phyloP scores from a whole-genome alignment of 2,329 filamentous ascomycete genomes.

The Sphaerulina musiva region DNA sequence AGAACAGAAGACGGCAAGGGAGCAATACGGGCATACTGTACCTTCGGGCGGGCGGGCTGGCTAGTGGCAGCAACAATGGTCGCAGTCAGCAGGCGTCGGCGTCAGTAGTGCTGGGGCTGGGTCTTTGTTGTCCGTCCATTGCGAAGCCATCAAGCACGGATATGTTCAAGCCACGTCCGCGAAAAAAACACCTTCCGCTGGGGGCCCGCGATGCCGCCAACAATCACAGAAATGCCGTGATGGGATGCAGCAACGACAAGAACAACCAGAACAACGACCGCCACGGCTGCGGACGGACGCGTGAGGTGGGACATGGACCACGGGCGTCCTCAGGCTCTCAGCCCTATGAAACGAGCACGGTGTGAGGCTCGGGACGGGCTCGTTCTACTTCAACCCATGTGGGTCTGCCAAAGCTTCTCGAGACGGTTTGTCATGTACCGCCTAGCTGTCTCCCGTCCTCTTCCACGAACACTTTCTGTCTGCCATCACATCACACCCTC shows the following conservation, averaged over 20 bases:
- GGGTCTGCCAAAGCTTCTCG: not conserved
- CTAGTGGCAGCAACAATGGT: not conserved
- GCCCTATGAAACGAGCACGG: no score
- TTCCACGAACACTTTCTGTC: not conserved
- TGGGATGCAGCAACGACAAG: not conserved
- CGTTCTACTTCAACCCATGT: not conserved
- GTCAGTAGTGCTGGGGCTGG: not conserved
- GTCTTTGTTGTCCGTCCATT: not conserved
- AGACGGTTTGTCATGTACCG: not conserved
- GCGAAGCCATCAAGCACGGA: slow-evolving; percentile 1
- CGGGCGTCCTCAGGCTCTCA: no score
- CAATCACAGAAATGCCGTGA: not conserved
- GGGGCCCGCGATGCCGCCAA: not conserved
- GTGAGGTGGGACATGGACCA: not conserved
- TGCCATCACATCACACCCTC: not conserved
- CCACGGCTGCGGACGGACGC: not conserved
- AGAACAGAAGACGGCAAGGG: not conserved
- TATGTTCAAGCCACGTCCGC: not conserved
- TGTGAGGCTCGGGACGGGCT: not conserved
- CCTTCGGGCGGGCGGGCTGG: not conserved
- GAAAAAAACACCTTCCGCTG: not conserved
- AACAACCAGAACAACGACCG: not conserved
- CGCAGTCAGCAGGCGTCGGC: not conserved
- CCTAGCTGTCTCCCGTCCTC: not conserved
- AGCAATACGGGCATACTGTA: not conserved